Evolutionary conservation across 768 basidiomycete genomes (phyloP).

Genomic region (Strobilomyces dryophilus): DNA sequence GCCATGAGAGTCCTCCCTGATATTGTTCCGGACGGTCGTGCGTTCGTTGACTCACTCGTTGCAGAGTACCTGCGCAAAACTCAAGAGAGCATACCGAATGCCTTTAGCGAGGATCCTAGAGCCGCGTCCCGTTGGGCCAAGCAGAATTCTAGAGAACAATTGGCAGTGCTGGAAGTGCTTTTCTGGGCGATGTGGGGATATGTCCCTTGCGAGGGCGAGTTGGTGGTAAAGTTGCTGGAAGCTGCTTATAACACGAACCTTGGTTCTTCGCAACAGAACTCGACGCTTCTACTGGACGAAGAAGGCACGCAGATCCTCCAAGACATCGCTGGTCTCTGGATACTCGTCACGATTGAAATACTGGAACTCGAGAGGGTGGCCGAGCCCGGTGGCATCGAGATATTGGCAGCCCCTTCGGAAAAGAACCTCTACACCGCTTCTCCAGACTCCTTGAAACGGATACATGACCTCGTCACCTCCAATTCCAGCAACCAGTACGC

Average conservation of each 20-base stretch:
- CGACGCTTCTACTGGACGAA: conserved; percentile 66
- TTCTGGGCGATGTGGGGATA: conserved; percentile 88
- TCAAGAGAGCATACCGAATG: conserved; percentile 43
- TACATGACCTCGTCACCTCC: conserved; percentile 64
- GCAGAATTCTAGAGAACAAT: conserved; percentile 73
- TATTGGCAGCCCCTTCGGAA: conserved; percentile 47
- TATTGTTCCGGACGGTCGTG: conserved; percentile 58
- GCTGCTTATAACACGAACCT: conserved; percentile 61
- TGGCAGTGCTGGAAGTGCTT: conserved; percentile 77
- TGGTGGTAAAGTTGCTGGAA: conserved; percentile 62
- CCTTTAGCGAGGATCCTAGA: conserved; percentile 47
- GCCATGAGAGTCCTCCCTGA: conserved; percentile 52
- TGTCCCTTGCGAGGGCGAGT: conserved; percentile 56
- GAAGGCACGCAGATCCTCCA: conserved; percentile 61
- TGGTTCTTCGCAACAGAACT: conserved; percentile 60
- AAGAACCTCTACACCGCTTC: conserved; percentile 55
- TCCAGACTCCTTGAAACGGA: conserved; percentile 55
- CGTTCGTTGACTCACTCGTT: conserved; percentile 61
- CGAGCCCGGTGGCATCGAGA: conserved; percentile 46
- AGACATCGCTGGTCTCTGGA: conserved; percentile 72
- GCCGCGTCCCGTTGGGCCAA: conserved; percentile 66
- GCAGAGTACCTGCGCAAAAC: conserved; percentile 55
- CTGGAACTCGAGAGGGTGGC: conserved; percentile 73
- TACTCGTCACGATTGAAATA: conserved; percentile 74
- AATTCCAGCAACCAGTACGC: conserved; percentile 61